Base-by-base conservation (phyloP, 805 yeast genomes). In the Lipomyces yamanashiensis region DNA sequence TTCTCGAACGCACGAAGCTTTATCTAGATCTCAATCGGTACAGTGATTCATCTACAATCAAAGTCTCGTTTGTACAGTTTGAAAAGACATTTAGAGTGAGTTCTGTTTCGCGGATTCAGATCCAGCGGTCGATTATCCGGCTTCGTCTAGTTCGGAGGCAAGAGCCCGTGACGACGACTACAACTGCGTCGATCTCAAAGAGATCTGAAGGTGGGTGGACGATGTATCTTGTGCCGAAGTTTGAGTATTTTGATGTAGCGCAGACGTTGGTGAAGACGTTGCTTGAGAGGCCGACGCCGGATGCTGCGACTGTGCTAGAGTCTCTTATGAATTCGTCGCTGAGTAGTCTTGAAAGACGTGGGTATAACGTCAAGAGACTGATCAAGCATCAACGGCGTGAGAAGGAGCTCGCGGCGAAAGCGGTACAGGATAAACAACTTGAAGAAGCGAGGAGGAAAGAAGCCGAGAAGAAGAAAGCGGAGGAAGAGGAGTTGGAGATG, bases 181-280 rank as follows among this genome's bases (percentile, higher is more conserved):
- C 67, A 12, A 69, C 73, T 1, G 71, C 74, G 1, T 58, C 71
- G 9, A 56, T 72, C 17, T 19, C 36, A 41, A 52, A 54, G 19
- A 39, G 58, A 15, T 23, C 44, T 12, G 64, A 63, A 36, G 63
- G 62, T 12, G 57, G 56, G 15, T 50, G 40, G 50, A 57, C 59
- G 17, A 40, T 76, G 7, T 69, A 67, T 40, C 54, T 75, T n/a
- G 67, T 63, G 4, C 71, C 71, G 2, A 54, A 57, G 19, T 68
- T 72, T 47, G 77, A 76, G 43, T 78, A 79, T 78, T 77, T 74
- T 55, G 77, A 76, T 60, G 72, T 78, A 1, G 73, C 77, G 8
- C 73, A 71, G 41, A 72, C 77, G 2, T 62, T 78, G 21, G 69
- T 74, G 8, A 71, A 72, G 34, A 51, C 59, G 2, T 52, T 75